Percentiles rank a stretch among this genome's conserved stretches.
Conservation (phyloP, 2,329 filamentous ascomycete species). For the Penicillium sp. region DNA sequence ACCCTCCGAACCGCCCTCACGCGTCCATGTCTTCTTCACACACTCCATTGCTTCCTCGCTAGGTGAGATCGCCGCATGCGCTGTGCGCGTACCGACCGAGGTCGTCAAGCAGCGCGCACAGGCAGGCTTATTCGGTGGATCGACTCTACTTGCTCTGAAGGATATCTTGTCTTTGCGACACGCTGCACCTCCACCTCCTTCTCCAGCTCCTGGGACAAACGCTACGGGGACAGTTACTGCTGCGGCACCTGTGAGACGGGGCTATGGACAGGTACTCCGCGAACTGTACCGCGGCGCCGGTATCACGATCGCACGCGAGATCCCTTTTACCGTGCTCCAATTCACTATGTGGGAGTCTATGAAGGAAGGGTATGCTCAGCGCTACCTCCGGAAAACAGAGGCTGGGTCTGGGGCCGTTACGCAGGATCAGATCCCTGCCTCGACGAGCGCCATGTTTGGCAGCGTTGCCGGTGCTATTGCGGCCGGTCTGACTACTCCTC, state of each 20-base stretch:
- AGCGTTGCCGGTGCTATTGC: constrained; percentile 78
- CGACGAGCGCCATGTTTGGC: constrained; percentile 80
- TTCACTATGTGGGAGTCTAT: constrained; percentile 95
- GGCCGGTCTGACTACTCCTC: constrained; percentile 80
- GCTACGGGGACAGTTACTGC: constrained; percentile 2
- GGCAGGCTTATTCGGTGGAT: constrained; percentile 72
- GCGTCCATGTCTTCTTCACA: constrained; percentile 41
- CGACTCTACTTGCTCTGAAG: constrained; percentile 61
- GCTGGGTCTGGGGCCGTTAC: constrained; percentile 28
- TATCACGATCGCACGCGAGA: constrained; percentile 90
- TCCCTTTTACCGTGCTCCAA: constrained; percentile 95
- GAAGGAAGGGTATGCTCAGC: constrained; percentile 55
- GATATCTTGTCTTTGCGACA: constrained; percentile 60
- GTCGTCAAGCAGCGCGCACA: constrained; percentile 97
- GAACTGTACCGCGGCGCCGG: constrained; percentile 90
- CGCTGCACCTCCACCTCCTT: constrained; percentile 12
- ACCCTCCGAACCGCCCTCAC: constrained; percentile 27
- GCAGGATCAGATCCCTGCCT: constrained; percentile 56
- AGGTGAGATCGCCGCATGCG: constrained; percentile 88
- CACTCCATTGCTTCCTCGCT: constrained; percentile 84
- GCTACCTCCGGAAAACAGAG: constrained; percentile 39
- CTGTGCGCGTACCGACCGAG: constrained; percentile 88
- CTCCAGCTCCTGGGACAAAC: background rate
- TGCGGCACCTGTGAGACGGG: constrained; percentile 38
- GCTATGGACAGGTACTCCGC: constrained; percentile 58